Evolutionary conservation across 495 filamentous ascomycete species (phyloP).

Genomic region (Poronia punctata): DNA sequence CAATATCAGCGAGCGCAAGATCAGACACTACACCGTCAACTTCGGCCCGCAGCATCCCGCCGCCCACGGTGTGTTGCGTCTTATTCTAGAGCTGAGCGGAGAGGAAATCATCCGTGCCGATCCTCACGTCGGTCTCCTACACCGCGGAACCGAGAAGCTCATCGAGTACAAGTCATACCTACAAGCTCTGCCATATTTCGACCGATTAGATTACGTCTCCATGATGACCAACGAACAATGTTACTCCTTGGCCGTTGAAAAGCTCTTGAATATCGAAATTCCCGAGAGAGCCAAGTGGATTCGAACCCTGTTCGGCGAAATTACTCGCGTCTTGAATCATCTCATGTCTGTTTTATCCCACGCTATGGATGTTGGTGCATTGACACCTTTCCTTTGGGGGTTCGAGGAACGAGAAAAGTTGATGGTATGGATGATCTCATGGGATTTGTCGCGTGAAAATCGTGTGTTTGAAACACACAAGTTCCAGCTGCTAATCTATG

Average conservation of each 20-base stretch:
- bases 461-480: neutral
- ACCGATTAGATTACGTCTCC: conserved; percentile 96
- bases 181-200: conserved; percentile 97
- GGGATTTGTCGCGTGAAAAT: too few species aligned
- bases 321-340: conserved; percentile 93
- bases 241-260: conserved; percentile 90
- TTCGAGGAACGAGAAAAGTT: conserved; percentile 99
- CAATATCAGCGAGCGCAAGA: conserved; percentile 65
- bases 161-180: conserved; percentile 99
- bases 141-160: conserved; percentile 98
- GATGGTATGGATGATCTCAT: conserved; percentile 60
- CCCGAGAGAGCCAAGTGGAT: conserved; percentile 96
- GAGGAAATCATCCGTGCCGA: conserved; percentile 96
- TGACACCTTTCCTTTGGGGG: conserved; percentile 98
- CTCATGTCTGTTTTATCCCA: conserved; percentile 97
- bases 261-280: conserved; percentile 95
- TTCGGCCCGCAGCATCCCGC: conserved; percentile 99
- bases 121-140: conserved; percentile 93
- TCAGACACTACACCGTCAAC: conserved; percentile 99
- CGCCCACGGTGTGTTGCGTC: conserved; percentile 93
- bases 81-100: conserved; percentile 96
- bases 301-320: conserved; percentile 91
- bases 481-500: conserved; percentile 5
- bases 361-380: conserved; percentile 98
- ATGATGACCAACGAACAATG: conserved; percentile 99